Percentiles rank a stretch among this genome's conserved stretches.
Conservation (phyloP, 1,139 yeast genomes). For the Geotrichum siamense region DNA sequence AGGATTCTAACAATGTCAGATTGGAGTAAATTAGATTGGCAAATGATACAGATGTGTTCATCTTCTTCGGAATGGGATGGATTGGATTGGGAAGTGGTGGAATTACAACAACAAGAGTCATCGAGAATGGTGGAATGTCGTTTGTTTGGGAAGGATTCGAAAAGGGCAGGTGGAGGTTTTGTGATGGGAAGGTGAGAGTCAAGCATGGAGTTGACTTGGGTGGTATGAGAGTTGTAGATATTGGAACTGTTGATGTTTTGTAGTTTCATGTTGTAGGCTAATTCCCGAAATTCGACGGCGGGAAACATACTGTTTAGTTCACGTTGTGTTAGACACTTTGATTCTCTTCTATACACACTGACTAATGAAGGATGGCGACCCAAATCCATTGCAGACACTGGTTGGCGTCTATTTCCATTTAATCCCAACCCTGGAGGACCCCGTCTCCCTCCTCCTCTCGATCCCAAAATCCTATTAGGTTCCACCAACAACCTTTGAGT, state of each 20-base stretch:
- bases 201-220: constrained; percentile 3
- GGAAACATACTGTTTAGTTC: constrained; percentile 17
- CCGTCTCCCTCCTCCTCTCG: not conserved
- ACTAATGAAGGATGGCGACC: constrained; percentile 13
- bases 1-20: constrained; percentile 14
- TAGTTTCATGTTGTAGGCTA: constrained; percentile 15
- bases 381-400: constrained; percentile 9
- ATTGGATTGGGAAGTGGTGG: not conserved
- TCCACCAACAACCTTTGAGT: constrained; percentile 9
- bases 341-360: constrained; percentile 9
- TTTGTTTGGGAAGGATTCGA: constrained; percentile 10
- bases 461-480: not conserved
- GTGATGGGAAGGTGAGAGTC: not conserved
- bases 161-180: constrained; percentile 1
- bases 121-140: constrained; percentile 6
- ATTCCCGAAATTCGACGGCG: constrained; percentile 13
- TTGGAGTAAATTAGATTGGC: constrained; percentile 10
- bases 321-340: constrained; percentile 14
- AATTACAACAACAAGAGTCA: not conserved
- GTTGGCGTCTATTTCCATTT: not conserved
- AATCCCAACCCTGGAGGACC: not conserved
- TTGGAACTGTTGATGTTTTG: constrained; percentile 15
- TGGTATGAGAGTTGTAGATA: constrained; percentile 8
- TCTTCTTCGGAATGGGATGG: constrained; percentile 5
- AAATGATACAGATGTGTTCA: constrained; percentile 13